Base-by-base conservation (phyloP, 2,329 filamentous ascomycete species). In the Proliferodiscus dingleyae region DNA sequence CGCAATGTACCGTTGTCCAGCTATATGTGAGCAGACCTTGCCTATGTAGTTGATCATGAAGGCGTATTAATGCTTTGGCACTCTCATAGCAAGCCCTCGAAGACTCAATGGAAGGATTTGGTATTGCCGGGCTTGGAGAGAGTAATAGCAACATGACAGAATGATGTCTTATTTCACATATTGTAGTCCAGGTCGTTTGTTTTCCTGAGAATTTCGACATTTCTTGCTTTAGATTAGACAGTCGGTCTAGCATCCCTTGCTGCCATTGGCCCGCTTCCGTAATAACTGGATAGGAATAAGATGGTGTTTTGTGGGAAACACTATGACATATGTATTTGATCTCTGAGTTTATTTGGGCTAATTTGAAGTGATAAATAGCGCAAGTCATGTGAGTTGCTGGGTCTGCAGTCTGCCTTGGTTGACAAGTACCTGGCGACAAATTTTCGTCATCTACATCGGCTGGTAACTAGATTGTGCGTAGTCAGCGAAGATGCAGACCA, bases 241-340 rank as follows among this genome's bases (percentile, higher is more conserved):
- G 58, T 4, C 63, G 64, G 2, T 52, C 49, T 0, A 71, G 54
- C 52, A 75, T 68, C 6, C 64, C 65, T 2, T 50, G 57, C 42
- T 77, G 72, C 74, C 75, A 78, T 1, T 61, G 54, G 13, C 65
- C 53, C 3, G 75, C 67, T 36, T 74, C 66, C 6, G 65, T 61
- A 1, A 74, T 61, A 2, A 66, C 61, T 0, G 74, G 74, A 30
- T 71, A 74, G 0, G 74, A 71, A 42, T 77, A 77, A 5, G 59
- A 58, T 0, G 74, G 74, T 0, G 66, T 63, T 4, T 68, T 65
- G 19, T 69, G 65, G n/a, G 68, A 67, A 42, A 78, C 68, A 42
- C 74, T 77, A 43, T 78, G 74, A 28, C 73, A 69, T 2, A 78
- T 65, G 38, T 77, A 77, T 58, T 78, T 78, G n/a, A 78, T 76